Percentiles rank a stretch among this genome's conserved stretches.
phyloP scores from a whole-genome alignment of 805 yeast species.

The Naumovozyma castellii region DNA sequence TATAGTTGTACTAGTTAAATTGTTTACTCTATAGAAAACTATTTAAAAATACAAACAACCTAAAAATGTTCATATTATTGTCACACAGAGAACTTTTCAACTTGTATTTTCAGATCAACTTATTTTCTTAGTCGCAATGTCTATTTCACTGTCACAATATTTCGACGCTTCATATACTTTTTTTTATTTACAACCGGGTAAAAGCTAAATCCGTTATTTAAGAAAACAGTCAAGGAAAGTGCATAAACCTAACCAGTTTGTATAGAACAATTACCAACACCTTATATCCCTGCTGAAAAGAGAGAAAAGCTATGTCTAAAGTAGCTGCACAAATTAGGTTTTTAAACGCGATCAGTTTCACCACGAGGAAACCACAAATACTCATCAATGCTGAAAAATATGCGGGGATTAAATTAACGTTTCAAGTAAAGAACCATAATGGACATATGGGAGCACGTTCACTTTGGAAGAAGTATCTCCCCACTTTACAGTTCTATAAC shows the following conservation, averaged over 20 bases:
- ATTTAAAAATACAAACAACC: no score
- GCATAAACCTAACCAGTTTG: not conserved
- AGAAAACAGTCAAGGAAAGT: not conserved
- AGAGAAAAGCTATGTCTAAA: constrained; percentile 14
- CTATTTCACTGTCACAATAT: no score
- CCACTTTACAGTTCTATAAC: constrained; percentile 74
- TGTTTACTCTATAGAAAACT: no score
- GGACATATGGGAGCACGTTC: constrained; percentile 62
- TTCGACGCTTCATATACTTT: not conserved
- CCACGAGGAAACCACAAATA: constrained; percentile 24
- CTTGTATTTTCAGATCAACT: no score
- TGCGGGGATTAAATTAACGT: constrained; percentile 39
- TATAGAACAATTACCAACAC: not conserved
- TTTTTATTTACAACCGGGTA: not conserved
- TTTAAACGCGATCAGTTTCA: constrained; percentile 21
- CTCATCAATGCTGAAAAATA: constrained; percentile 18
- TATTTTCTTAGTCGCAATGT: no score
- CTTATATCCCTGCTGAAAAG: not conserved
- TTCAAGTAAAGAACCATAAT: constrained; percentile 38
- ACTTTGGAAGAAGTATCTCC: constrained; percentile 68
- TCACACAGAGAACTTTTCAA: no score
- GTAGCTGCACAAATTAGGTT: constrained; percentile 20
- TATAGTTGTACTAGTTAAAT: no score
- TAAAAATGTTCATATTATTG: no score
- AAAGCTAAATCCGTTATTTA: not conserved